Evolutionary conservation across 345 rosid genomes (phyloP).

Genomic region (Salix udensis): DNA sequence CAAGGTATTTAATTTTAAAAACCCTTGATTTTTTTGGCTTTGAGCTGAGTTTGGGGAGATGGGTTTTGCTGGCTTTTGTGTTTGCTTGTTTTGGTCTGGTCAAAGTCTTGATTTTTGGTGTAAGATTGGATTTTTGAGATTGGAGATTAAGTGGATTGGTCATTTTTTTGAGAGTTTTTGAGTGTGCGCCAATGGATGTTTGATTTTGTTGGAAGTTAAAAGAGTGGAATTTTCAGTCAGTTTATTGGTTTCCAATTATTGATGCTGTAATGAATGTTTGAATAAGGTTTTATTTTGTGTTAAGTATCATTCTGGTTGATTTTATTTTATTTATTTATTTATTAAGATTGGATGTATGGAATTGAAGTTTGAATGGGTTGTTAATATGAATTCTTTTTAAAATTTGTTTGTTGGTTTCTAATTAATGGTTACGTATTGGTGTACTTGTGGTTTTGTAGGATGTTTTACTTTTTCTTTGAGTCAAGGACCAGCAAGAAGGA

Average conservation of each 20-base stretch:
- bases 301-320: neutral
- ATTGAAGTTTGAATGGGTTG: too few relatives aligned
- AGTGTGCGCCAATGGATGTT: neutral
- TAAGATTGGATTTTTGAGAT: neutral
- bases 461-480: conserved; percentile 98
- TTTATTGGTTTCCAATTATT: neutral
- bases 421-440: conserved; percentile 16
- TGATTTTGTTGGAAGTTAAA: neutral
- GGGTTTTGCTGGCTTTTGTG: neutral
- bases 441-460: conserved; percentile 35
- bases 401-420: neutral
- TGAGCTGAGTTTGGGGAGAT: neutral
- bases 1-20: conserved; percentile 43
- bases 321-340: neutral
- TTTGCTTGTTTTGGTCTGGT: neutral
- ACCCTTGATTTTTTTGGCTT: neutral
- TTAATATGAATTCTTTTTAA: neutral
- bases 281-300: neutral
- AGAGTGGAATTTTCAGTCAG: neutral
- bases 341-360: neutral
- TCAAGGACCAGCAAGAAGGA: conserved; percentile 72
- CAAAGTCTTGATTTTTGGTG: neutral
- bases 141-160: neutral
- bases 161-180: neutral
- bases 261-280: neutral